Evolutionary conservation across 805 yeast species (phyloP), one percentile per base, ranked within the genome.

Genomic region (Candida nitratophila): DNA sequence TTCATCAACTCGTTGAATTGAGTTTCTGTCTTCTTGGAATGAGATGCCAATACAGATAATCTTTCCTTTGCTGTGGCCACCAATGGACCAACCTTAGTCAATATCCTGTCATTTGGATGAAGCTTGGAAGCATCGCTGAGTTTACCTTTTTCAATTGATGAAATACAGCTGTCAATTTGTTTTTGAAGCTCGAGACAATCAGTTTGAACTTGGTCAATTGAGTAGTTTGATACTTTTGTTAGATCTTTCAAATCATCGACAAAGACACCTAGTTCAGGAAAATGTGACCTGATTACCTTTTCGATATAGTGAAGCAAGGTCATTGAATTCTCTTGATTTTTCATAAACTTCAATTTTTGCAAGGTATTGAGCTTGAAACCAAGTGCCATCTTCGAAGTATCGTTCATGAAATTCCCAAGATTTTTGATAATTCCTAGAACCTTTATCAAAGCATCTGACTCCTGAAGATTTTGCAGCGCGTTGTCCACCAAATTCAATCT

Each of bases 321-420:
- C 68, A 78, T 73, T 50, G 81, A 77, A 54, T 81, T 83, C 49
- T 78, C 79, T 40, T 72, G 77, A 56, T 81, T 84, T 65, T 85
- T 85, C 68, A 85, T 76, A 59, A 83, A 84, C 31, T 79, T 76
- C 48, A 85, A 68, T 56, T 88, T 71, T 52, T 76, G 86, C 46
- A 85, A 68, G 0, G 91, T 81, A 37, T 81, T 73, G 46, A 85
- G 66, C 53, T 76, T 81, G 61, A 85, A 83, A 19, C 95, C 95
- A 30, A 70, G 69, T 0, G 86, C 89, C 49, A 75, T 74, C 53
- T 81, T 84, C 4, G 82, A 69, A 7, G 71, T 62, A 53, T 82
- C 88, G 57, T 85, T 85, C 93, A 85, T 85, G 52, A 76, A 83
- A 53, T 85, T 85, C 48, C 93, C 95, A 45, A 85, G 77, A 14